Conservation (phyloP, 2,329 filamentous ascomycete species). For the Annulohypoxylon truncatum region DNA sequence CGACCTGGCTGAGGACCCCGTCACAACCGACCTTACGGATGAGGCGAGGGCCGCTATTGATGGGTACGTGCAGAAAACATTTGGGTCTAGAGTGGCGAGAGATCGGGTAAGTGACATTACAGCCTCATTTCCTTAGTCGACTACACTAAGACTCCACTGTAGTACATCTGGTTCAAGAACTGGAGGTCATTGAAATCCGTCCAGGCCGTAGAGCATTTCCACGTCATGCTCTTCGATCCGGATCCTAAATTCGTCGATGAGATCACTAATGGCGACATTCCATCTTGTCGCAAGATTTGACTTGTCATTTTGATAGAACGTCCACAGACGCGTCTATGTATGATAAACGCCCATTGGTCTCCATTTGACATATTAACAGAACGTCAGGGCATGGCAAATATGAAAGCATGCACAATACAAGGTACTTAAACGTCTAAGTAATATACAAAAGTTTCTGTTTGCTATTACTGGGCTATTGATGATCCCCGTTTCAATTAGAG, state of each 20-base stretch:
- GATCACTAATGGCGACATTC: constrained; percentile 80
- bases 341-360: background rate
- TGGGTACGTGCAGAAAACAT: constrained; percentile 74
- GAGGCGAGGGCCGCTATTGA: constrained; percentile 74
- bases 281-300: constrained; percentile 64
- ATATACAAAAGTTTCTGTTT: background rate
- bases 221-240: constrained; percentile 88
- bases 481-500: background rate
- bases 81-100: constrained; percentile 64
- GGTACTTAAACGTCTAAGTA: too few species aligned
- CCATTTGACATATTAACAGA: background rate
- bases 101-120: constrained; percentile 62
- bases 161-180: constrained; percentile 85
- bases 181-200: constrained; percentile 88
- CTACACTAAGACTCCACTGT: constrained; percentile 13
- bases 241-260: constrained; percentile 74
- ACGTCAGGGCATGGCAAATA: background rate
- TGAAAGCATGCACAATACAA: background rate
- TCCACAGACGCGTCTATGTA: background rate
- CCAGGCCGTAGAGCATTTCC: constrained; percentile 90
- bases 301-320: background rate
- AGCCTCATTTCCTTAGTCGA: background rate
- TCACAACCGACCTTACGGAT: constrained; percentile 74
- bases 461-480: background rate
- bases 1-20: constrained; percentile 74